phyloP scores from a whole-genome alignment of 2,329 filamentous ascomycete species.

The Arthrobotrys pseudoclavata region DNA sequence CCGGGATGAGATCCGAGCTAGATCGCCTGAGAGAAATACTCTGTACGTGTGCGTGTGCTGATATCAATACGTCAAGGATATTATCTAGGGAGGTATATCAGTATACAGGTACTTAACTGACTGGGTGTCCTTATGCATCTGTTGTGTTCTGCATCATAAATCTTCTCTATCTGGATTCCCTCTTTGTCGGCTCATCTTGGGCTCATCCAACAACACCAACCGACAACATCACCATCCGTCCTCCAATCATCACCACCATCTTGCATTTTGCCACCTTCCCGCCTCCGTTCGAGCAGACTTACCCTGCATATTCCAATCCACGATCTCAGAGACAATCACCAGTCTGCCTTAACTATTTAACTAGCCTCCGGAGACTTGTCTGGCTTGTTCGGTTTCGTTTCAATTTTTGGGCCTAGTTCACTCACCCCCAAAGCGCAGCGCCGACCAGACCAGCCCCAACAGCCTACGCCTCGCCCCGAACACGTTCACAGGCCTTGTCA shows the following conservation, averaged over 20 bases:
- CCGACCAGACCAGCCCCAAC: constrained; percentile 57
- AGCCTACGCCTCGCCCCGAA: constrained; percentile 38
- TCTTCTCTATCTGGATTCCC: too few relatives aligned
- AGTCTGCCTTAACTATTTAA: neutral
- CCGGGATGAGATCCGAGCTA: constrained; percentile 4
- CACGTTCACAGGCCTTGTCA: constrained; percentile 40
- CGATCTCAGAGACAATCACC: constrained; percentile 5
- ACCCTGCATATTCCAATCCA: constrained; percentile 1
- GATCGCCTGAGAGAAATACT: too few relatives aligned
- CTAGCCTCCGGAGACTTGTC: neutral
- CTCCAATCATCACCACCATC: neutral
- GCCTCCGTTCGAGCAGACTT: constrained; percentile 9
- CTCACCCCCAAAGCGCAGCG: constrained; percentile 29
- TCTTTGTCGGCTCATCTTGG: neutral
- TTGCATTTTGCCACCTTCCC: neutral
- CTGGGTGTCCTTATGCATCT: too few relatives aligned
- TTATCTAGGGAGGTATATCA: too few relatives aligned
- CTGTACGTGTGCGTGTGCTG: too few relatives aligned
- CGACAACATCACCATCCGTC: constrained; percentile 1
- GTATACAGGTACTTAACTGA: too few relatives aligned
- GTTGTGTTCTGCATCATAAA: too few relatives aligned
- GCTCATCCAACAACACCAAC: constrained; percentile 9
- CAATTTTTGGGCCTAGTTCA: constrained; percentile 43
- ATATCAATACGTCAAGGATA: too few relatives aligned
- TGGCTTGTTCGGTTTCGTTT: constrained; percentile 34